Percentiles rank a stretch among this genome's conserved stretches.
phyloP scores from a whole-genome alignment of 805 yeast genomes.

The Schizosaccharomyces octosporus region DNA sequence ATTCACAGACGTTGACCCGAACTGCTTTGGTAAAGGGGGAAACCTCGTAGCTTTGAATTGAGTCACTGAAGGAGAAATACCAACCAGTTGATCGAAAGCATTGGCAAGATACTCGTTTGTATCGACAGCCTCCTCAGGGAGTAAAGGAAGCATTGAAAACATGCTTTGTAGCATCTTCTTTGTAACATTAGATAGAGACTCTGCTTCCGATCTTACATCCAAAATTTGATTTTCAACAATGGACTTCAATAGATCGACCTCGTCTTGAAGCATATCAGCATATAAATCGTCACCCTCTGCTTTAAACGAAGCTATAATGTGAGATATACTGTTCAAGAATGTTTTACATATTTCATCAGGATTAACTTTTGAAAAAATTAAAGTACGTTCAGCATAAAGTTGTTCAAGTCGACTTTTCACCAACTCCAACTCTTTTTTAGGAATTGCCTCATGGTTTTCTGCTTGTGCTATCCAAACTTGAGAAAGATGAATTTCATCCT shows the following conservation, averaged over 20 bases:
- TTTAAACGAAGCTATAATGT: neutral
- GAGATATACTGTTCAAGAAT: neutral
- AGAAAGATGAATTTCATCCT: neutral
- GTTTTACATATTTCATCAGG: neutral
- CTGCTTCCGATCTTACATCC: neutral
- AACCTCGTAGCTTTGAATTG: neutral
- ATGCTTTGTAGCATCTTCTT: neutral
- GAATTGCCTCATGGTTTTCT: neutral
- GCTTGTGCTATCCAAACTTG: neutral
- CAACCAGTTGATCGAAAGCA: neutral
- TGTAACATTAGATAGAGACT: neutral
- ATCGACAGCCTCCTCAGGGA: neutral
- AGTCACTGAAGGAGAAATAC: neutral
- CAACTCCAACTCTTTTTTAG: neutral
- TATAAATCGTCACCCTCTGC: neutral
- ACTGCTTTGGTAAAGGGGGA: neutral
- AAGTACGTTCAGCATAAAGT: neutral
- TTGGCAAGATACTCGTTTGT: neutral
- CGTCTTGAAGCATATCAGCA: slow-evolving; percentile 1
- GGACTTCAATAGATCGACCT: neutral
- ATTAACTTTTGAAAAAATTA: neutral
- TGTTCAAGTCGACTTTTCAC: neutral
- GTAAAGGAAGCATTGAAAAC: neutral
- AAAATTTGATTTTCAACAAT: neutral
- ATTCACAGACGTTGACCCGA: neutral